These are phyloP conservation scores for Clonostachys rhizophaga DNA, from an alignment of 2,329 filamentous ascomycete genomes.

Conservation along the genomic window DNA sequence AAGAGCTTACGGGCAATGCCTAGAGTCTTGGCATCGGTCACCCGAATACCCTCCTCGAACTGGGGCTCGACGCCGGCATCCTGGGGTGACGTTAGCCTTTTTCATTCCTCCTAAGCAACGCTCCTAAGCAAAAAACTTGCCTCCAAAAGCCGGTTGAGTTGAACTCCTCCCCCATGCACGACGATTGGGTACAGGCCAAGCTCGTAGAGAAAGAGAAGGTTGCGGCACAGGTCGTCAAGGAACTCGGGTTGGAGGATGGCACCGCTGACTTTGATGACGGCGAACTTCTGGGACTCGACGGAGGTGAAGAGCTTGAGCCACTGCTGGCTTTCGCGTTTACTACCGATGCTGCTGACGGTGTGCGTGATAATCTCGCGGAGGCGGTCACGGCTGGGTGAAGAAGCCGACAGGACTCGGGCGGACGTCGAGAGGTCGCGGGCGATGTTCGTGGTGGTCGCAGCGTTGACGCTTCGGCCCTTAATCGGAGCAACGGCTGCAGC, in stretches of 20 bases:
- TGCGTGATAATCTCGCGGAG: conserved; percentile 29
- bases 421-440: conserved; percentile 12
- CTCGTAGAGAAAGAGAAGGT: conserved; percentile 87
- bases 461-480: conserved; percentile 12
- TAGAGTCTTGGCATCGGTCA: conserved; percentile 93
- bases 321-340: conserved; percentile 93
- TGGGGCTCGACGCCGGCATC: conserved; percentile 90
- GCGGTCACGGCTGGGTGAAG: conserved; percentile 14
- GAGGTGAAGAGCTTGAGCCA: conserved; percentile 97
- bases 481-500: conserved; percentile 9
- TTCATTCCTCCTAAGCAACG: not conserved
- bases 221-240: conserved; percentile 84
- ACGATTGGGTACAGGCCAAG: conserved; percentile 93
- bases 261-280: conserved; percentile 96
- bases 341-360: conserved; percentile 90
- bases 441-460: conserved; percentile 13
- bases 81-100: conserved; percentile 24
- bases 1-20: conserved; percentile 89
- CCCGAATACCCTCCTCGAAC: conserved; percentile 93
- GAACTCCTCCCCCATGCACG: conserved; percentile 90
- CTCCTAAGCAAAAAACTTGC: not conserved
- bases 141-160: conserved; percentile 72
- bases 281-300: conserved; percentile 94
- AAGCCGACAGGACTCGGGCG: conserved; percentile 1
- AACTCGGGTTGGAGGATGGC: conserved; percentile 78